Conservation (phyloP, 2,329 filamentous ascomycete genomes). For the Exserohilum rostratum region DNA sequence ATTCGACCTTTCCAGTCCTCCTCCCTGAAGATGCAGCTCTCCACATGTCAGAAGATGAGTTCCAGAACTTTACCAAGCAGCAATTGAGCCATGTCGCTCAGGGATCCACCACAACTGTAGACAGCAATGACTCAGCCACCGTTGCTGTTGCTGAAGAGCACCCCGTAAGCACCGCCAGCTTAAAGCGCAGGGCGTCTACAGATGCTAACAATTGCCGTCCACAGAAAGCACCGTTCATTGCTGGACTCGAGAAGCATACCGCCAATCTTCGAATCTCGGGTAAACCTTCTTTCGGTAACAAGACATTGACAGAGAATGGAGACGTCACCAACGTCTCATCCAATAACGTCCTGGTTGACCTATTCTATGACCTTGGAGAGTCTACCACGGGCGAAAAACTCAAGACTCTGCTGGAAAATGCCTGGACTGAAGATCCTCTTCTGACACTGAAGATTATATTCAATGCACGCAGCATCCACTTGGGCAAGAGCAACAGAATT, state of each 20-base stretch:
- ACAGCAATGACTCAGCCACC: background rate
- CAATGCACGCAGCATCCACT: conserved; percentile 65
- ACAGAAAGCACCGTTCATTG: conserved; percentile 29
- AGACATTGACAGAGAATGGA: conserved; percentile 60
- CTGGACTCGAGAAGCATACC: conserved; percentile 24
- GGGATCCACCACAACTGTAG: conserved; percentile 2
- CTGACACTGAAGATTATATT: conserved; percentile 65
- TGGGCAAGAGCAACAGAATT: conserved; percentile 59
- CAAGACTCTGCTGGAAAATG: conserved; percentile 51
- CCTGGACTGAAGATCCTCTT: conserved; percentile 58
- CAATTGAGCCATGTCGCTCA: conserved; percentile 1
- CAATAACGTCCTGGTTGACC: conserved; percentile 56
- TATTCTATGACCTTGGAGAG: conserved; percentile 61
- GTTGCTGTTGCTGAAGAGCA: background rate
- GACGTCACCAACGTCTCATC: conserved; percentile 59
- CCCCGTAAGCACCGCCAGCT: conserved; percentile 7
- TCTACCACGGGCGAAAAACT: conserved; percentile 48
- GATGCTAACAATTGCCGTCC: conserved; percentile 13
- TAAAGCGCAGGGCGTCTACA: conserved; percentile 19
- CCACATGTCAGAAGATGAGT: conserved; percentile 27
- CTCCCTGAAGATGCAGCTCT: conserved; percentile 25
- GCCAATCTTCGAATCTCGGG: conserved; percentile 17
- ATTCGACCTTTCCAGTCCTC: conserved; percentile 32
- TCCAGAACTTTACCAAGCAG: conserved; percentile 21
- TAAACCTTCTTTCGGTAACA: conserved; percentile 43